Percentiles rank a stretch among this genome's conserved stretches.
Evolutionary conservation across 352 stramenopile genomes (phyloP).

Genomic region (Blastocystis sp.): DNA sequence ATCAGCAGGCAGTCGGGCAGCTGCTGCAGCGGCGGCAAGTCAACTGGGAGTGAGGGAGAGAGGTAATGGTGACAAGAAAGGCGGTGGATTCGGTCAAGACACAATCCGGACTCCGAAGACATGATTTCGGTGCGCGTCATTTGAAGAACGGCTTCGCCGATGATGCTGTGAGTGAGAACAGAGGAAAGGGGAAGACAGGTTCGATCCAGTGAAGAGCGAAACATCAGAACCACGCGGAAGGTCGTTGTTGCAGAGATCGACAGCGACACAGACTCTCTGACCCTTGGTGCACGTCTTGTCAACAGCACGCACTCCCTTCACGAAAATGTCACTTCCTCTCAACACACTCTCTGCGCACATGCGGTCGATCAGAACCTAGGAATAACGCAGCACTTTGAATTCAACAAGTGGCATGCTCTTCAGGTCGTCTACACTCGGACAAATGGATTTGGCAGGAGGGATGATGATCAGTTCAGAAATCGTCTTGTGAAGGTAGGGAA

Average conservation of each 20-base stretch:
- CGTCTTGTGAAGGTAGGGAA: slow-evolving; percentile 27
- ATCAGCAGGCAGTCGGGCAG: slow-evolving; percentile 73
- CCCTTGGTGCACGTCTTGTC: slow-evolving; percentile 3
- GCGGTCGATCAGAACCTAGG: slow-evolving; percentile 57
- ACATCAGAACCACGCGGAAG: slow-evolving; percentile 66
- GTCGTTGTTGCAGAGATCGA: slow-evolving; percentile 28
- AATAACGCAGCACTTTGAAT: neutral
- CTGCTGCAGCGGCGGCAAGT: slow-evolving; percentile 68
- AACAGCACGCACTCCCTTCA: slow-evolving; percentile 54
- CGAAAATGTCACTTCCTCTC: slow-evolving; percentile 57
- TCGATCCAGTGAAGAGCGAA: neutral
- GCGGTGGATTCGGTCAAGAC: slow-evolving; percentile 29
- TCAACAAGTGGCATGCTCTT: neutral
- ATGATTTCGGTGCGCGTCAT: slow-evolving; percentile 20
- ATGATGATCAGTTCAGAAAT: slow-evolving; percentile 58
- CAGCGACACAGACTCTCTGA: slow-evolving; percentile 32
- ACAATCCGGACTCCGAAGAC: slow-evolving; percentile 14
- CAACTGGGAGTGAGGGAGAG: neutral
- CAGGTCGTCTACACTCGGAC: neutral
- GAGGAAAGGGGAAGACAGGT: slow-evolving; percentile 4
- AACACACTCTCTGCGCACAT: slow-evolving; percentile 65
- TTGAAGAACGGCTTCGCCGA: slow-evolving; percentile 40
- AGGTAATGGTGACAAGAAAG: neutral
- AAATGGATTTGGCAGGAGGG: slow-evolving; percentile 36
- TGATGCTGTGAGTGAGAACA: slow-evolving; percentile 26